Conservation (phyloP, 352 stramenopile genomes). For the Pythium angustatum region DNA sequence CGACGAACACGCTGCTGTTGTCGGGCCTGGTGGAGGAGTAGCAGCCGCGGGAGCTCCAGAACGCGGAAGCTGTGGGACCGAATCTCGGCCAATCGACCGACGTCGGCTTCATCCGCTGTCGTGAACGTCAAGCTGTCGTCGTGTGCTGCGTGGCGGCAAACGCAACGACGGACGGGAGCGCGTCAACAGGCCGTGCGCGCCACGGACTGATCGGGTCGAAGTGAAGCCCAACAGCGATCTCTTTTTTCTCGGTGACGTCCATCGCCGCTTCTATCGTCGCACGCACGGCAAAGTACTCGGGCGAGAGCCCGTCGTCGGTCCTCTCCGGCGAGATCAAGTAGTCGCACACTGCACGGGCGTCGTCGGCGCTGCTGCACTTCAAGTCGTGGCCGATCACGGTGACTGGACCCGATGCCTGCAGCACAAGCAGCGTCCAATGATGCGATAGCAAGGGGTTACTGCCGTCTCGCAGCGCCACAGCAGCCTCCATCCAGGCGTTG, state of each 20-base stretch:
- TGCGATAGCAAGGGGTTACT: no score
- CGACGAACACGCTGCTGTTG: neutral
- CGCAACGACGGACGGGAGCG: neutral
- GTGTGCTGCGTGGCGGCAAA: neutral
- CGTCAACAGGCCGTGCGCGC: no score
- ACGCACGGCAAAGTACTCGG: neutral
- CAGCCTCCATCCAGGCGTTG: neutral
- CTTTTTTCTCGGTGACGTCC: no score
- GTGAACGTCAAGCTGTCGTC: neutral
- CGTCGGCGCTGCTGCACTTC: neutral
- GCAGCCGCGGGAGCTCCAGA: neutral
- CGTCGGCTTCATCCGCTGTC: neutral
- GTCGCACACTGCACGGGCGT: neutral
- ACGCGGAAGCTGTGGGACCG: neutral
- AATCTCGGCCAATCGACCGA: neutral
- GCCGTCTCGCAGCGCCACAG: no score
- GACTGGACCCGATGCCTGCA: neutral
- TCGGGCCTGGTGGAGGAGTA: neutral
- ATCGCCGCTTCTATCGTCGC: neutral
- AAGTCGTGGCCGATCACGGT: constrained; percentile 6
- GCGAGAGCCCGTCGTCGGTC: neutral
- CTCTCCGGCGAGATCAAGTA: neutral
- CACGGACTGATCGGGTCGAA: no score
- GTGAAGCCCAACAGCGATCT: no score
- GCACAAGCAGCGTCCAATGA: no score